phyloP scores from a whole-genome alignment of 208 protist species.

The Crithidia sp. region DNA sequence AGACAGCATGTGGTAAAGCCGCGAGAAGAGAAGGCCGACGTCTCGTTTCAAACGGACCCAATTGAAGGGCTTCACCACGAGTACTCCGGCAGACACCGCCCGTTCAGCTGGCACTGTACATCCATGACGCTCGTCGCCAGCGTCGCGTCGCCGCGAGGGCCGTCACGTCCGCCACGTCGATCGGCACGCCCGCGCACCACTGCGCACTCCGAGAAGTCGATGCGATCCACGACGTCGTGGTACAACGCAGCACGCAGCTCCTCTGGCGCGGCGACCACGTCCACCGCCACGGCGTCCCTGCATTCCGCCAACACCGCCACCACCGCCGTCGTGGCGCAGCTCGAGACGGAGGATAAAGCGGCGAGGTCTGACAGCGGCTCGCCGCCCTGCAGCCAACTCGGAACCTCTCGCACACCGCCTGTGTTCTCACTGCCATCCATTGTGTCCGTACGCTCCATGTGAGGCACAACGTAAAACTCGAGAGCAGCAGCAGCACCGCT shows the following conservation, averaged over 20 bases:
- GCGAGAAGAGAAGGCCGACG: no score
- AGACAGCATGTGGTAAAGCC: no score
- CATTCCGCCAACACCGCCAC: constrained; percentile 52
- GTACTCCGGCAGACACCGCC: constrained; percentile 31
- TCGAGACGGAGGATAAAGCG: background rate
- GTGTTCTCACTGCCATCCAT: background rate
- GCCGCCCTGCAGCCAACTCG: background rate
- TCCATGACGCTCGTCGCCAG: background rate
- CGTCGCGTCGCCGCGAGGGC: background rate
- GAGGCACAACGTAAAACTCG: constrained; percentile 58
- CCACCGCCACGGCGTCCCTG: constrained; percentile 33
- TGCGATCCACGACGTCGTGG: constrained; percentile 47
- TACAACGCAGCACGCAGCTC: constrained; percentile 60
- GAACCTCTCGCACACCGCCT: background rate
- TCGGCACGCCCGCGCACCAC: background rate
- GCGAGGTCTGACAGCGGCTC: no score
- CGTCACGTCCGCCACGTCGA: background rate
- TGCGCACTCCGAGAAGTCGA: constrained; percentile 48
- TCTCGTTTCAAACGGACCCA: no score
- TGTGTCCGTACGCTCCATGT: constrained; percentile 34
- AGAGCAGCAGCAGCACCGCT: background rate
- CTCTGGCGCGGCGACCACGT: constrained; percentile 38
- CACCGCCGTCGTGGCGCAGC: constrained; percentile 15
- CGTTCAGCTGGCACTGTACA: constrained; percentile 52
- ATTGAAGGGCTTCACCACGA: constrained; percentile 27